phyloP scores from a whole-genome alignment of 2,329 filamentous ascomycete genomes.

The Alternaria sp. region DNA sequence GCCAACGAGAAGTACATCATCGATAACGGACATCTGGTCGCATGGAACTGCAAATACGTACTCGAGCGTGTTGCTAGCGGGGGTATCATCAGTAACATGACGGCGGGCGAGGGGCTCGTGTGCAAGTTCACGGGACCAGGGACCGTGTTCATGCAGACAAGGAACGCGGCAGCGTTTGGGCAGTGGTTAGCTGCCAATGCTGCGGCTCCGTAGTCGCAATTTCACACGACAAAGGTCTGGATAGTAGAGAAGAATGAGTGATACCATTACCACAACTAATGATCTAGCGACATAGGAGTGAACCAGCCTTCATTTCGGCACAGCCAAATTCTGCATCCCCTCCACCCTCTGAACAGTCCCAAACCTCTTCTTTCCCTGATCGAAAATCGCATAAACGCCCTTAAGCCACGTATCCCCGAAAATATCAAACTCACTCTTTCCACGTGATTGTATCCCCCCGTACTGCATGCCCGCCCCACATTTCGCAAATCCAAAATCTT shows the following conservation, averaged over 20 bases:
- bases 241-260: neutral
- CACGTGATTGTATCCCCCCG: slow-evolving; percentile 70
- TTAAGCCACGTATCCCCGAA: slow-evolving; percentile 72
- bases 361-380: slow-evolving; percentile 68
- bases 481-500: slow-evolving; percentile 66
- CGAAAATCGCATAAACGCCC: slow-evolving; percentile 72
- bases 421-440: slow-evolving; percentile 64
- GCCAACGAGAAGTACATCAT: slow-evolving; percentile 84
- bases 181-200: slow-evolving; percentile 56
- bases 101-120: slow-evolving; percentile 85
- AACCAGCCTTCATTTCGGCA: slow-evolving; percentile 3
- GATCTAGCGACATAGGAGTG: neutral
- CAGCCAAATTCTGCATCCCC: slow-evolving; percentile 34
- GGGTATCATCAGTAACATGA: slow-evolving; percentile 87
- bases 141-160: slow-evolving; percentile 90
- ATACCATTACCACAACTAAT: neutral
- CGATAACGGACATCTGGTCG: slow-evolving; percentile 91
- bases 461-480: slow-evolving; percentile 66
- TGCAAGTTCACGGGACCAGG: slow-evolving; percentile 93
- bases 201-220: neutral
- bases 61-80: slow-evolving; percentile 91
- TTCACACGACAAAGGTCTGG: neutral
- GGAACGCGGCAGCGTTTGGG: slow-evolving; percentile 76
- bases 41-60: slow-evolving; percentile 95
- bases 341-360: slow-evolving; percentile 65